phyloP scores from a whole-genome alignment of 2,329 filamentous ascomycete genomes.

The Plenodomus lindquistii region DNA sequence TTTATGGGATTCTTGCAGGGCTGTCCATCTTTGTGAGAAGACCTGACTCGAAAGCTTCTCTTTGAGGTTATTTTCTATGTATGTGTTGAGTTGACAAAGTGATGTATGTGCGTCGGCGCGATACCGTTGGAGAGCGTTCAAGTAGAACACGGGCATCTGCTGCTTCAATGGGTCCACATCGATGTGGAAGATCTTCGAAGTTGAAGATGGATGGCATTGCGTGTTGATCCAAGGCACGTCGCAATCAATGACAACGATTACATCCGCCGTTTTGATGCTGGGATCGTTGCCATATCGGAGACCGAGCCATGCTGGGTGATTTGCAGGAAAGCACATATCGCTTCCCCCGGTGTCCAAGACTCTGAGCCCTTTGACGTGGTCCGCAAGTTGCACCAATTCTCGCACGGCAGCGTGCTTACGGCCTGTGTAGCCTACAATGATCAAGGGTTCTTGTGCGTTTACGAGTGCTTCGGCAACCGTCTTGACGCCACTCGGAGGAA shows the following conservation, averaged over 20 bases:
- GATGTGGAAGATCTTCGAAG: constrained; percentile 65
- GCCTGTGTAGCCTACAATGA: constrained; percentile 73
- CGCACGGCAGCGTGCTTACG: constrained; percentile 66
- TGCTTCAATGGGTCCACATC: constrained; percentile 70
- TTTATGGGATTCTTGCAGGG: constrained; percentile 62
- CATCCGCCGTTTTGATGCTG: constrained; percentile 74
- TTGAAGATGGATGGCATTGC: constrained; percentile 61
- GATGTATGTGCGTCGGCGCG: constrained; percentile 58
- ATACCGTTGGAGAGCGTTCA: constrained; percentile 57
- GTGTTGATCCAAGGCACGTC: constrained; percentile 96
- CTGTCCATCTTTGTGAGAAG: constrained; percentile 55
- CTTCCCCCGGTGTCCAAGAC: constrained; percentile 77
- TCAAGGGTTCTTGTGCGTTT: constrained; percentile 65
- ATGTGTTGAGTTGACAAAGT: constrained; percentile 69
- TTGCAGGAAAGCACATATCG: constrained; percentile 74
- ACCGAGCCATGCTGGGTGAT: constrained; percentile 63
- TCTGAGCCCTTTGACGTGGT: constrained; percentile 68
- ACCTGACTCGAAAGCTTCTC: constrained; percentile 47
- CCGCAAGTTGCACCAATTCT: constrained; percentile 68
- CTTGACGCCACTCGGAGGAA: constrained; percentile 59
- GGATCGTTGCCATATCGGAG: constrained; percentile 75
- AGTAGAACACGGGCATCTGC: constrained; percentile 63
- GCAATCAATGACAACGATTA: constrained; percentile 83
- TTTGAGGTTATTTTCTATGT: constrained; percentile 54
- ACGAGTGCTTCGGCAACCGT: constrained; percentile 67